Percentiles rank a stretch among this genome's conserved stretches.
phyloP scores from a whole-genome alignment of 169 alveolate species.

The Plasmodium ovale region DNA sequence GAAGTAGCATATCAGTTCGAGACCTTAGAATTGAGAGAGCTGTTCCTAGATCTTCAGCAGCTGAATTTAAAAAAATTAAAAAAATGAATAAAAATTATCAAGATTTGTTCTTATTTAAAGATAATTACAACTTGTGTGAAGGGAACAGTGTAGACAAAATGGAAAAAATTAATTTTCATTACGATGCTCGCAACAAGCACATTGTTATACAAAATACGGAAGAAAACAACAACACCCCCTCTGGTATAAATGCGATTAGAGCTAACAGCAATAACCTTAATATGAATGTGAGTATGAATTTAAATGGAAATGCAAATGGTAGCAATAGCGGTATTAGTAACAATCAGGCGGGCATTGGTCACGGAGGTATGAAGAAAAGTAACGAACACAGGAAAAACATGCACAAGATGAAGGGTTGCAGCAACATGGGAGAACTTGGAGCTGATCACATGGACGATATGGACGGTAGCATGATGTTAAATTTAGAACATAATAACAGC shows the following conservation, averaged over 20 bases:
- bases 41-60: slow-evolving; percentile 58
- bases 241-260: background rate
- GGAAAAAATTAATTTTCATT: slow-evolving; percentile 45
- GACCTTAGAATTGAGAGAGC: slow-evolving; percentile 74
- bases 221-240: background rate
- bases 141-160: slow-evolving; percentile 18
- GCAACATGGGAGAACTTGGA: too few relatives aligned
- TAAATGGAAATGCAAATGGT: too few relatives aligned
- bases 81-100: slow-evolving; percentile 46
- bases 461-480: too few relatives aligned
- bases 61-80: slow-evolving; percentile 55
- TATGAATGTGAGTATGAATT: too few relatives aligned
- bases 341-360: too few relatives aligned
- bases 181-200: slow-evolving; percentile 33
- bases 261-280: background rate
- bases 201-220: slow-evolving; percentile 18
- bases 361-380: too few relatives aligned
- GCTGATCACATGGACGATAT: too few relatives aligned
- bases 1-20: slow-evolving; percentile 75
- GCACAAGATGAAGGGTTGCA: too few relatives aligned
- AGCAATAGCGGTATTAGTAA: too few relatives aligned
- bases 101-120: slow-evolving; percentile 60
- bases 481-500: background rate
- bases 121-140: slow-evolving; percentile 53
- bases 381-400: too few relatives aligned